These are phyloP conservation scores for Kuraishia ogatae DNA, from an alignment of 805 yeast genomes.

Conservation along the genomic window DNA sequence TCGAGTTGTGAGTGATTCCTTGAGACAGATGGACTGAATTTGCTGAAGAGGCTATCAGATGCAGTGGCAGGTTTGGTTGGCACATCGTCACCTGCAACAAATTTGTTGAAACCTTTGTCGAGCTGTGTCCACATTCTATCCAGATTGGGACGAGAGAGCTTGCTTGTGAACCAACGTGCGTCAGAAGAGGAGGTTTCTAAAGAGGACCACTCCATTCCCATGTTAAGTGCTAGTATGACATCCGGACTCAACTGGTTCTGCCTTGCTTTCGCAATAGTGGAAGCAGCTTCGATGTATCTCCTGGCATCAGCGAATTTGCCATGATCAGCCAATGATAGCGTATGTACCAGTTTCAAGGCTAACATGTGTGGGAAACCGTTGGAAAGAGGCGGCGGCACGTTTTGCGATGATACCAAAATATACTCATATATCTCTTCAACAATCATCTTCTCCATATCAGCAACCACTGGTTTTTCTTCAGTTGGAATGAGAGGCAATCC, in stretches of 20 bases:
- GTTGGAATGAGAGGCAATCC: constrained; percentile 19
- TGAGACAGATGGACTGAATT: constrained; percentile 62
- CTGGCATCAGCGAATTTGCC: constrained; percentile 54
- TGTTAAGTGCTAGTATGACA: constrained; percentile 23
- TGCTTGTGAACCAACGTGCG: constrained; percentile 61
- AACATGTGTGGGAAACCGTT: constrained; percentile 40
- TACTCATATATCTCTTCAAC: constrained; percentile 70
- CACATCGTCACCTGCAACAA: constrained; percentile 81
- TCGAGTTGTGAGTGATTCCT: constrained; percentile 39
- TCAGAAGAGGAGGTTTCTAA: constrained; percentile 19
- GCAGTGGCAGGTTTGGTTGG: constrained; percentile 24
- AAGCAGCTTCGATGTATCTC: constrained; percentile 44
- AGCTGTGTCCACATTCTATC: constrained; percentile 86
- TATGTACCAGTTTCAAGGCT: constrained; percentile 57
- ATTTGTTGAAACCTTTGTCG: constrained; percentile 69
- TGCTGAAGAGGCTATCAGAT: constrained; percentile 52
- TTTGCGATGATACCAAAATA: constrained; percentile 22
- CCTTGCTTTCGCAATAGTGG: constrained; percentile 30
- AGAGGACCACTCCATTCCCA: constrained; percentile 36
- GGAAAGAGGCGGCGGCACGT: constrained; percentile 23
- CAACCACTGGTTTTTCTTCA: constrained; percentile 7
- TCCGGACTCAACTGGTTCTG: constrained; percentile 23
- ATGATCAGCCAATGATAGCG: constrained; percentile 58
- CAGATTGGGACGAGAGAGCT: constrained; percentile 39
- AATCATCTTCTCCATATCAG: constrained; percentile 34